phyloP scores from a whole-genome alignment of 805 yeast genomes.

The Zygosaccharomyces rouxii region DNA sequence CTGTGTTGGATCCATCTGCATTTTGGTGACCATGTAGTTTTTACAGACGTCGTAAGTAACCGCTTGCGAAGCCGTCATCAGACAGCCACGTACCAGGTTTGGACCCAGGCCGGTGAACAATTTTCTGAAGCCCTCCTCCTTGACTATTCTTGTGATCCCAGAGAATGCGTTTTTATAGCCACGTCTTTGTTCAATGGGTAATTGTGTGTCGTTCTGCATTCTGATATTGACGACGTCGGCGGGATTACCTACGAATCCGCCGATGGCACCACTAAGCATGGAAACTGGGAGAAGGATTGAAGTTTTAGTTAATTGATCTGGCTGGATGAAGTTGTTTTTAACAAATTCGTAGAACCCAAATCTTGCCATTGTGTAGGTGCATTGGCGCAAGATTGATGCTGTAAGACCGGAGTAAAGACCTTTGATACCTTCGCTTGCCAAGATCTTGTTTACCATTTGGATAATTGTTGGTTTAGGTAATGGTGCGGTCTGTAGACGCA shows the following conservation, averaged over 20 bases:
- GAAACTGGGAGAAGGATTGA: conserved; percentile 65
- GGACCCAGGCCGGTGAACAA: conserved; percentile 74
- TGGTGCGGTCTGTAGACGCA: conserved; percentile 75
- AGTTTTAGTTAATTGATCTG: conserved; percentile 49
- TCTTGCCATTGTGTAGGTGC: conserved; percentile 80
- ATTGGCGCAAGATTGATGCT: conserved; percentile 80
- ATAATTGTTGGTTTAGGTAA: conserved; percentile 59
- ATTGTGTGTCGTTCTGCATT: conserved; percentile 82
- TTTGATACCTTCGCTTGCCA: conserved; percentile 49
- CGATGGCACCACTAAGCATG: conserved; percentile 79
- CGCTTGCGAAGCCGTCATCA: conserved; percentile 89
- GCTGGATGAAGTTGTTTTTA: conserved; percentile 50
- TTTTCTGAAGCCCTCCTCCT: conserved; percentile 56
- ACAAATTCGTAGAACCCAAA: conserved; percentile 81
- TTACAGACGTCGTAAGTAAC: conserved; percentile 82
- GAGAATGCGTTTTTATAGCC: conserved; percentile 75
- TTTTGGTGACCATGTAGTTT: conserved; percentile 46
- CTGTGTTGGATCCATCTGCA: conserved; percentile 53
- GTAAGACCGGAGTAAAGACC: conserved; percentile 78
- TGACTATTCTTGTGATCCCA: conserved; percentile 57
- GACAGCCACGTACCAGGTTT: conserved; percentile 71
- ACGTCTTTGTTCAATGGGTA: conserved; percentile 61
- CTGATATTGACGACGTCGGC: conserved; percentile 83
- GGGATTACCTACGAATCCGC: conserved; percentile 85
- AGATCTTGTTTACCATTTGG: conserved; percentile 40